Percentiles rank a stretch among this genome's conserved stretches.
phyloP scores from a whole-genome alignment of 2,329 filamentous ascomycete species.

The Colletotrichum higginsianum region DNA sequence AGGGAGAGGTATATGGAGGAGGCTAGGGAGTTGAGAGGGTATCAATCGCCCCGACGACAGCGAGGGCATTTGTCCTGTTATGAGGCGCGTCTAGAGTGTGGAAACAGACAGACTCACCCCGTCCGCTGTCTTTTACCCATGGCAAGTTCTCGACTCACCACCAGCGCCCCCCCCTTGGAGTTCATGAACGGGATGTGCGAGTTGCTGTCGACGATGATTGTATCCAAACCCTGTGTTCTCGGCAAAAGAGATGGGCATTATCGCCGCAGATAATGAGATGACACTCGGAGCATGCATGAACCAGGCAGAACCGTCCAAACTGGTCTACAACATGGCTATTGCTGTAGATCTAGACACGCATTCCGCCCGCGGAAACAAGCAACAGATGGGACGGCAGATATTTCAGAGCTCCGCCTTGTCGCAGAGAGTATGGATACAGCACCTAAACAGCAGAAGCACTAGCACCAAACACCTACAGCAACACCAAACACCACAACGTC shows the following conservation, averaged over 20 bases:
- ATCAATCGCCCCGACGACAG: neutral
- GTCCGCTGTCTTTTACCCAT: too few relatives aligned
- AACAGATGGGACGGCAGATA: conserved; percentile 1
- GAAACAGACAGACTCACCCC: neutral
- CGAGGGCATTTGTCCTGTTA: neutral
- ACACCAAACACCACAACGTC: neutral
- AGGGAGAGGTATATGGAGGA: conserved; percentile 12
- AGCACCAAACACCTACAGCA: neutral
- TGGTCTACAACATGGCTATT: neutral
- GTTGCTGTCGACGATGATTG: too few relatives aligned
- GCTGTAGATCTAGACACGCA: neutral
- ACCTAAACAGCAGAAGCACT: neutral
- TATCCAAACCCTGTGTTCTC: too few relatives aligned
- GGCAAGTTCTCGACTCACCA: too few relatives aligned
- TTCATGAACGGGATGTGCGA: too few relatives aligned
- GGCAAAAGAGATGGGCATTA: neutral
- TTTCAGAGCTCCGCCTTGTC: neutral
- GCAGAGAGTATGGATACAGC: neutral
- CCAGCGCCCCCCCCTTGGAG: neutral
- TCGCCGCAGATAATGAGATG: conserved; percentile 17
- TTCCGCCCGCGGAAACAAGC: neutral
- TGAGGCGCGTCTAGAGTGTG: neutral
- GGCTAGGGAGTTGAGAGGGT: conserved; percentile 17
- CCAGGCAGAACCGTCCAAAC: neutral
- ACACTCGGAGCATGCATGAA: conserved; percentile 13